A percentile compares a stretch with the other conserved stretches of the same genome.
Evolutionary conservation across 2,329 filamentous ascomycete genomes (phyloP).

Genomic region (Xylariaceae sp.): DNA sequence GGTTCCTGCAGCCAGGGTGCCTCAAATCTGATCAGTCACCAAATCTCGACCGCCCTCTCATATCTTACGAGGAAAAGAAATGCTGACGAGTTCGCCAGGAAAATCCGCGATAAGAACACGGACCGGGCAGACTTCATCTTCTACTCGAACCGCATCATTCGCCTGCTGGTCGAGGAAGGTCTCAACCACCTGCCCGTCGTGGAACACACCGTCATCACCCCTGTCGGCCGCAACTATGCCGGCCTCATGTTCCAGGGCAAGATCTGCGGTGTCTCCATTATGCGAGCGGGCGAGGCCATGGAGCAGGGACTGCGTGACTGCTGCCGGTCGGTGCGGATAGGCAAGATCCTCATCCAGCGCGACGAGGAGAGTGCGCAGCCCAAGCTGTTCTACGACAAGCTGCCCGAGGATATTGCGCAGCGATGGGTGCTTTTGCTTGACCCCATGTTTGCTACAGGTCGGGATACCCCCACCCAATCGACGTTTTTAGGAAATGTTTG

Average conservation of each 20-base stretch:
- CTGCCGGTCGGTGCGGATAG: conserved; percentile 94
- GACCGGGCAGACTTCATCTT: conserved; percentile 96
- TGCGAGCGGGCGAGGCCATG: conserved; percentile 98
- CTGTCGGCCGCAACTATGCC: conserved; percentile 79
- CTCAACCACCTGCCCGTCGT: conserved; percentile 93
- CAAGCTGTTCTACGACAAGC: conserved; percentile 95
- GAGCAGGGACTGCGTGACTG: conserved; percentile 94
- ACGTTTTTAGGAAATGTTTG: too few relatives aligned
- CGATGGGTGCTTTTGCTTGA: conserved; percentile 92
- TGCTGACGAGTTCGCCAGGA: conserved; percentile 50
- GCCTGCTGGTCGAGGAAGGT: conserved; percentile 91
- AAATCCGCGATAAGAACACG: conserved; percentile 90
- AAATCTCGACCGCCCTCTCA: background rate
- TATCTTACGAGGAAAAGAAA: background rate
- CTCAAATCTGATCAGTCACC: background rate
- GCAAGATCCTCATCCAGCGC: conserved; percentile 95
- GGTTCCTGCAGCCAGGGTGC: conserved; percentile 21
- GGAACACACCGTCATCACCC: conserved; percentile 82
- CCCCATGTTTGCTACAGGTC: conserved; percentile 98
- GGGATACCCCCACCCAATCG: conserved; percentile 22
- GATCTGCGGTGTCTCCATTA: conserved; percentile 97
- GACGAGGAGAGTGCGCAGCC: conserved; percentile 92
- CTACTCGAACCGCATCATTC: conserved; percentile 97
- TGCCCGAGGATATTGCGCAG: conserved; percentile 86
- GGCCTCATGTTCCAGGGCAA: conserved; percentile 96